Conservation (phyloP, 2,329 filamentous ascomycete species). For the Fusarium humuli region DNA sequence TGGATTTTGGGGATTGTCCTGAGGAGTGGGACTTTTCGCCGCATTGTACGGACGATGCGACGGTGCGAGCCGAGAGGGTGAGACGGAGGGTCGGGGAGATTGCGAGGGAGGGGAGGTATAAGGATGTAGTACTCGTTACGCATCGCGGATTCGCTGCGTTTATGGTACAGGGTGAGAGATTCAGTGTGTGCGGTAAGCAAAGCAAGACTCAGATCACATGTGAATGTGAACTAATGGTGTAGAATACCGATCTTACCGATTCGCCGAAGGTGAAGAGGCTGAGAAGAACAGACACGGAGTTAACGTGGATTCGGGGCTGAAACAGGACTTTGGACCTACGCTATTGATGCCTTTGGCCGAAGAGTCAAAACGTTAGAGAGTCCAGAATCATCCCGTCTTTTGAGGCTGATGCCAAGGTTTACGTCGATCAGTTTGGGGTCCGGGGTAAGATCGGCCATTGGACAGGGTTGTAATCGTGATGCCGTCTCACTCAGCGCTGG, state of each 20-base stretch:
- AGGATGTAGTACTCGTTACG: conserved; percentile 34
- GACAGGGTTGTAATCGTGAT: neutral
- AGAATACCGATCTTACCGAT: conserved; percentile 37
- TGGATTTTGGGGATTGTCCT: conserved; percentile 36
- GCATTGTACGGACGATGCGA: conserved; percentile 28
- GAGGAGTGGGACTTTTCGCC: conserved; percentile 37
- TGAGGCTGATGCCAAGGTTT: neutral
- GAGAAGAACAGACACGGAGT: conserved; percentile 8
- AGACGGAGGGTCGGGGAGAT: conserved; percentile 18
- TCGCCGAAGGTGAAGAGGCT: conserved; percentile 18
- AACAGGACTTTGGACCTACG: conserved; percentile 39
- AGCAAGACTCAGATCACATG: neutral
- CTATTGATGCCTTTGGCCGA: conserved; percentile 17
- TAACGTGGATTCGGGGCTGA: conserved; percentile 25
- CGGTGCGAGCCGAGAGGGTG: conserved; percentile 37
- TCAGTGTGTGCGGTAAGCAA: conserved; percentile 39
- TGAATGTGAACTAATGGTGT: neutral
- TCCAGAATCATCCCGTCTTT: neutral
- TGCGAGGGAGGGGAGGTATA: conserved; percentile 20
- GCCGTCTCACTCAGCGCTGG: conserved; percentile 27
- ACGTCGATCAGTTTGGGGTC: conserved; percentile 1
- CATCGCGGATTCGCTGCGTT: conserved; percentile 41
- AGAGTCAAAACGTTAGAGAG: neutral
- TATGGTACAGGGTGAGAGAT: conserved; percentile 34
- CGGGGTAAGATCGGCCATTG: neutral